Evolutionary conservation across 1,284 basidiomycete species (phyloP), one percentile per base, ranked within the genome.

Genomic region (Ganoderma leucocontextum): DNA sequence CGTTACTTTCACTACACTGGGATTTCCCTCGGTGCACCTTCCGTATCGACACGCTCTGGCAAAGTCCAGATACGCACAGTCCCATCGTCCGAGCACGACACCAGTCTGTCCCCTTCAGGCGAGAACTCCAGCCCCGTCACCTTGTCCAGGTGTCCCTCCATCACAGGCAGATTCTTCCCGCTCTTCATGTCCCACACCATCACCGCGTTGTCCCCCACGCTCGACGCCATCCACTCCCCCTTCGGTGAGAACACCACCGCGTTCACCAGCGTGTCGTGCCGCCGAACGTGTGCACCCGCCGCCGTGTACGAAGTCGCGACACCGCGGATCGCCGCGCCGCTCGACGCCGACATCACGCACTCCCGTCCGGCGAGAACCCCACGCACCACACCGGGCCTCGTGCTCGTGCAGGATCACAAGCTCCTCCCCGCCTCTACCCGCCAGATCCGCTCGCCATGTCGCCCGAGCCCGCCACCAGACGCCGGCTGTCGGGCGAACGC

Each of bases 61-160:
- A 67, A 22, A 53, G 62, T 60, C 66, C 66, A 67, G 39, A 67
- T 67, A 33, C 66, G 76, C 12, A 82, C 75, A 29, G 76, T 75
- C 0, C 76, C 78, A 47, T 82, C 80, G 38, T 78, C 81, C 41
- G 80, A 81, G 0, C 75, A 77, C 1, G 81, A 80, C 0, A 78
- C 78, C 33, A 82, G 73, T 19, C 76, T 63, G 6, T 67, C 71
- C 6, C 78, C 78, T 38, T 76, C 72, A 6, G 81, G 77, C 0
- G 80, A 81, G 67, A 81, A 69, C 5, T 75, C 71, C 13, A 81
- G 60, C 5, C 77, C 73, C 22, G 70, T 76, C 25, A 83, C 74
- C 35, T 73, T 72, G 49, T 73, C 73, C 41, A 52, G 29, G 52
- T 68, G 73, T 2, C 65, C 71, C 17, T 39, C 15, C 64, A 68